Base-by-base conservation (phyloP, 2,329 filamentous ascomycete species). In the Amauroascus verrucosus region DNA sequence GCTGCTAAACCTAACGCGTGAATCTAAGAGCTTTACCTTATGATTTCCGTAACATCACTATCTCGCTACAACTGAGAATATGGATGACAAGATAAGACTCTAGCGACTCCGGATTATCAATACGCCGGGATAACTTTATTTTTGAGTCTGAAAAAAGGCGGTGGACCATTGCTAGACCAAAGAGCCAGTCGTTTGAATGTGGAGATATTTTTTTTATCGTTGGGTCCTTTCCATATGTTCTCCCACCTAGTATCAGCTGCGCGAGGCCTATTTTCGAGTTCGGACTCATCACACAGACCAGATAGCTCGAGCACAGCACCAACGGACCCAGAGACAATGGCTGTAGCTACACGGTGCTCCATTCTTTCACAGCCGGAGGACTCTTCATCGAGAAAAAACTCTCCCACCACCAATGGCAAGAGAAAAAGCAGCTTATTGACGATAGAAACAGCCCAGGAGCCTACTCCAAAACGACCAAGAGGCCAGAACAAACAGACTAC, bases 241-340 rank as follows among this genome's bases (percentile, higher is more conserved):
- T 67, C 69, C 46, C 64, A 72, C 33, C 41, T 72, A 51, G 64
- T 72, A 50, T 71, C 67, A 48, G 67, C 67, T 57, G 70, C 70
- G 56, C 70, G 69, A 61, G 68, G 69, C 60, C 57, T 72, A 58
- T 70, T 71, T 55, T 58, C 62, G 58, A 65, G 62, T 61, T 61
- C 62, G 46, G 63, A 67, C 24, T 57, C 63, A 54, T 55, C 63
- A 49, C 58, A 61, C 47, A 35, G 45, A 24, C 18, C 26, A 22
- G 38, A 28, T 16, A 38, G 35, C 26, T 24, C 26, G 20, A 54
- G 37, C 43, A 41, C 54, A 16, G 14, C 45, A 48, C 46, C 55
- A 48, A 54, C 52, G 20, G 45, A 43, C 11, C 22, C 20, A 35
- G 24, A 26, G 16, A 61, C 63, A 33, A 71, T 71, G 68, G 67